Percentiles rank a stretch among this genome's conserved stretches.
These are phyloP conservation scores for Hypoxylon sp. DNA, from an alignment of 2,329 filamentous ascomycete species.

Conservation along the genomic window DNA sequence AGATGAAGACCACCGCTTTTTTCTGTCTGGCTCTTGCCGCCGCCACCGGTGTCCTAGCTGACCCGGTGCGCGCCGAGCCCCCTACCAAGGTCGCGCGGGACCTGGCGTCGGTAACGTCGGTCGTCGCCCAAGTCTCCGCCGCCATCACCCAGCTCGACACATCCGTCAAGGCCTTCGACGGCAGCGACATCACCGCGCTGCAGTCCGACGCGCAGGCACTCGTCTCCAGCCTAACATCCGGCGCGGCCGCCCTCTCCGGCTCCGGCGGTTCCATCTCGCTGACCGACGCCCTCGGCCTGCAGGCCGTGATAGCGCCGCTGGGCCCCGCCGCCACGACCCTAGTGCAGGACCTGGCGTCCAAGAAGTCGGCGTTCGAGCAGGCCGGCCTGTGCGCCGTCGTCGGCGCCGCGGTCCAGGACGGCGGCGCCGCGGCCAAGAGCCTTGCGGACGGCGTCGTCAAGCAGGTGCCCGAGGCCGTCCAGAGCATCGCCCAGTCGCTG, in stretches of 20 bases:
- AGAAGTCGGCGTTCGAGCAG: slow-evolving; percentile 42
- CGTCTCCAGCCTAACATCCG: slow-evolving; percentile 40
- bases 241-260: slow-evolving; percentile 19
- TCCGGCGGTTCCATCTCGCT: slow-evolving; percentile 29
- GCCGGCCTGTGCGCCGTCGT: slow-evolving; percentile 38
- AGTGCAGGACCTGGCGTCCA: slow-evolving; percentile 38
- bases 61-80: slow-evolving; percentile 33
- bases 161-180: slow-evolving; percentile 47
- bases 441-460: slow-evolving; percentile 39
- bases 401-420: slow-evolving; percentile 23
- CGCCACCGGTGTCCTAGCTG: slow-evolving; percentile 38
- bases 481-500: slow-evolving; percentile 30
- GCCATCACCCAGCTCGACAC: slow-evolving; percentile 48
- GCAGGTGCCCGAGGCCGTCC: slow-evolving; percentile 37
- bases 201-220: slow-evolving; percentile 44
- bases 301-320: slow-evolving; percentile 23
- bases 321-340: slow-evolving; percentile 33
- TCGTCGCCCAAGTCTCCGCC: slow-evolving; percentile 40
- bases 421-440: slow-evolving; percentile 34
- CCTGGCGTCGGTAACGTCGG: slow-evolving; percentile 42
- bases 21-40: slow-evolving; percentile 44
- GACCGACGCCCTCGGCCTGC: slow-evolving; percentile 35
- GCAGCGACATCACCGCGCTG: slow-evolving; percentile 41
- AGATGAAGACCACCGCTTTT: slow-evolving; percentile 45
- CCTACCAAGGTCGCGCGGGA: slow-evolving; percentile 39